phyloP scores from a whole-genome alignment of 2,329 filamentous ascomycete genomes.

The Sarocladium kiliense region DNA sequence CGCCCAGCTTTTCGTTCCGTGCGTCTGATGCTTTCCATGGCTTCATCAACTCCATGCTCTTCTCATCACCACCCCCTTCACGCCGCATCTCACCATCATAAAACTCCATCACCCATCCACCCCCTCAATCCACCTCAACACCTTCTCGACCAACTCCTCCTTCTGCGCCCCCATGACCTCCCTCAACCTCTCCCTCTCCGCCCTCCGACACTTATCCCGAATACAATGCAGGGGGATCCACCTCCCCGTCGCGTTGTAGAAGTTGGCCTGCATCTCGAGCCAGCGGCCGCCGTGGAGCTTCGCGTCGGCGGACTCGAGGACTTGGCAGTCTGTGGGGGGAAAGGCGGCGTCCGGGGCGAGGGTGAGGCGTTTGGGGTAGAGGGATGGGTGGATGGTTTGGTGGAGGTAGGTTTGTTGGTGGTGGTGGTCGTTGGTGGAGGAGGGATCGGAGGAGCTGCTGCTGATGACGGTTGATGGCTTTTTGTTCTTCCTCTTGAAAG shows the following conservation, averaged over 20 bases:
- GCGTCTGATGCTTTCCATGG: no score
- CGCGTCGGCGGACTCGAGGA: conserved; percentile 30
- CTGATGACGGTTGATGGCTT: conserved; percentile 3
- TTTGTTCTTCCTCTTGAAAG: conserved; percentile 14
- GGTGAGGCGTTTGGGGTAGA: conserved; percentile 23
- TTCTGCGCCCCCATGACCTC: conserved; percentile 1
- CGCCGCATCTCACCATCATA: no score
- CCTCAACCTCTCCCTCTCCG: conserved; percentile 16
- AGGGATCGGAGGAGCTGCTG: conserved; percentile 3
- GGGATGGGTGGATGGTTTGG: conserved; percentile 21
- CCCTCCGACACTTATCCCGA: conserved; percentile 26
- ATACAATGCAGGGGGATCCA: conserved; percentile 34
- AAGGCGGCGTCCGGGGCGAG: conserved; percentile 20
- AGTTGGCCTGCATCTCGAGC: conserved; percentile 38
- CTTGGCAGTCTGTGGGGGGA: conserved; percentile 24
- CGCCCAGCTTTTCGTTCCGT: no score
- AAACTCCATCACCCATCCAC: no score
- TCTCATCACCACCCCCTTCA: no score
- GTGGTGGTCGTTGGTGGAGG: background rate
- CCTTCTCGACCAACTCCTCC: conserved; percentile 17
- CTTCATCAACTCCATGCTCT: no score
- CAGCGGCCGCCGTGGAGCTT: conserved; percentile 27
- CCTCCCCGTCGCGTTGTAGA: conserved; percentile 37
- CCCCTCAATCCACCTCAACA: background rate
- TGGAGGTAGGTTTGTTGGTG: conserved; percentile 22